Base-by-base conservation (phyloP, 106 monocot species). In the Hemerocallis citrina region DNA sequence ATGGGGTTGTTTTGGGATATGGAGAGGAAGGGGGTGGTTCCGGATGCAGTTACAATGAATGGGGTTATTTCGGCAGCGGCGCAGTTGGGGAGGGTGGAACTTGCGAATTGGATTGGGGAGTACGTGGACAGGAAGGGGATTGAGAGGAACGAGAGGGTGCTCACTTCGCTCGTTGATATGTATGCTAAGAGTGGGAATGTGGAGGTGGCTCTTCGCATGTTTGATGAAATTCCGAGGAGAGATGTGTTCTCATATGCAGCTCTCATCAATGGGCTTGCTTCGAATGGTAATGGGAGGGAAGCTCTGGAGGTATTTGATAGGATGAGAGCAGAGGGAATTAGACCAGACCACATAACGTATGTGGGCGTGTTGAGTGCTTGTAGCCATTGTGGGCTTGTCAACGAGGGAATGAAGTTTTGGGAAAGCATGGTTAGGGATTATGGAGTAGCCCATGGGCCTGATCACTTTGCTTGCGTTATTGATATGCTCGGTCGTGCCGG, bases 121-220 rank as follows among this genome's bases (percentile, higher is more conserved):
- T 75, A 72, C 47, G 65, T 71, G 6, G 69, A 75, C 7, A 19
- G 46, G 46, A 78, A 75, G 34, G 52, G 60, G 22, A 65, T 86
- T 21, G 65, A 86, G 55, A 78, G 65, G 64, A 81, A 86, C 27
- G 78, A 71, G 44, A 58, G 72, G 3, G 78, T 86, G 5, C 77
- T 81, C 62, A 86, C 81, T 42, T 70, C 86, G 1, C 65, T 78
- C 2, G 69, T 86, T 1, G 81, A 86, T 34, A 77, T 86, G 75
- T 69, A 86, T 15, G 68, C 81, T 7, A 86, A 86, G 65, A 81
- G 81, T 44, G 81, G 81, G n/a, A 75, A 86, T 61, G 65, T 78
- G 4, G 65, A 69, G 4, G 4, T 61, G 47, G 81, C 78, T 0
- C 40, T 66, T 19, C 16, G 36, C 32, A 15, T 65, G 25, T 86